These are phyloP conservation scores for Verticillium isaacii DNA, from an alignment of 2,329 filamentous ascomycete genomes.

Conservation along the genomic window DNA sequence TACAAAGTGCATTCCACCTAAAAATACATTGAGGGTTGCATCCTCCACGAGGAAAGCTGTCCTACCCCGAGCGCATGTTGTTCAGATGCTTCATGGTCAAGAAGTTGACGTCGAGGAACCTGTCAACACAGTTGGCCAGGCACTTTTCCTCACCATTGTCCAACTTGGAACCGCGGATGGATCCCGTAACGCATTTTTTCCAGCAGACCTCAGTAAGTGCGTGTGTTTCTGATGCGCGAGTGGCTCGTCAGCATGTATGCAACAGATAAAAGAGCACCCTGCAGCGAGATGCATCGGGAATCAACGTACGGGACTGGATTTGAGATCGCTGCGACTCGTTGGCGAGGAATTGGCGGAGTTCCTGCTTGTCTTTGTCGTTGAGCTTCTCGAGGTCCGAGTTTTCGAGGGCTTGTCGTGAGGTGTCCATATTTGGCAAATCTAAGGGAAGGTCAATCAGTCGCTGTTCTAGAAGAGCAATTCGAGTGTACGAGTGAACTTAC, in stretches of 20 bases:
- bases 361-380: slow-evolving; percentile 75
- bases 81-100: slow-evolving; percentile 83
- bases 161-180: slow-evolving; percentile 66
- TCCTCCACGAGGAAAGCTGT: not conserved
- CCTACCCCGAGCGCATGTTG: slow-evolving; percentile 35
- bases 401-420: slow-evolving; percentile 33
- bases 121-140: slow-evolving; percentile 86
- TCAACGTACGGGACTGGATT: slow-evolving; percentile 49
- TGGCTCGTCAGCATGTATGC: slow-evolving; percentile 1
- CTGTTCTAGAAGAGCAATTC: not conserved
- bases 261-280: too few relatives aligned
- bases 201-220: slow-evolving; percentile 73
- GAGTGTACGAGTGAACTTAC: not conserved
- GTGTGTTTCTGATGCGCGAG: slow-evolving; percentile 40
- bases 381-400: slow-evolving; percentile 68
- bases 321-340: slow-evolving; percentile 83
- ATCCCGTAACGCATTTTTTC: slow-evolving; percentile 82
- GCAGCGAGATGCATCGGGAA: too few relatives aligned
- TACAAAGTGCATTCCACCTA: not conserved
- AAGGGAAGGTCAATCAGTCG: not conserved
- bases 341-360: slow-evolving; percentile 80
- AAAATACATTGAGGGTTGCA: not conserved
- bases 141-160: slow-evolving; percentile 77
- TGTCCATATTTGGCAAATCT: slow-evolving; percentile 23
- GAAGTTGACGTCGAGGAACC: slow-evolving; percentile 86